Percentiles rank a stretch among this genome's conserved stretches.
Conservation (phyloP, 2,329 filamentous ascomycete species). For the Fusarium dlaminii region DNA sequence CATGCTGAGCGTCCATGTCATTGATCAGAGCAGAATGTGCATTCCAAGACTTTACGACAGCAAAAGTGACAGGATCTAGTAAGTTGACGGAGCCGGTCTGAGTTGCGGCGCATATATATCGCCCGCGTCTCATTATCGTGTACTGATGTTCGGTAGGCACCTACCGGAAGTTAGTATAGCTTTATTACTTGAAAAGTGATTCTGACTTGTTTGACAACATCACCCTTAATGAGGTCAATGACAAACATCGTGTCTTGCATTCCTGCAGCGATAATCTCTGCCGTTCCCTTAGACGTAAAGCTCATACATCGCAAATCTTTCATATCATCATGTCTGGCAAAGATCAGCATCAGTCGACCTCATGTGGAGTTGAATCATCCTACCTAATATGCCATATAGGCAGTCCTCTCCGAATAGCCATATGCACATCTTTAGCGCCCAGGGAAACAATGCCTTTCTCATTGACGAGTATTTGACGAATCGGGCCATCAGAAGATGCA, state of each 20-base stretch:
- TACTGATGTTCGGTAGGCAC: conserved; percentile 80
- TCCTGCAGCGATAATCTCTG: conserved; percentile 87
- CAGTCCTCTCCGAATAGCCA: conserved; percentile 83
- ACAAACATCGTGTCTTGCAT: conserved; percentile 87
- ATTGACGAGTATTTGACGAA: conserved; percentile 90
- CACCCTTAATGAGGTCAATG: conserved; percentile 74
- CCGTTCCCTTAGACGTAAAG: conserved; percentile 86
- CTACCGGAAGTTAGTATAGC: conserved; percentile 53
- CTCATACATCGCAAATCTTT: conserved; percentile 92
- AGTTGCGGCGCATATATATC: conserved; percentile 93
- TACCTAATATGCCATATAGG: conserved; percentile 90
- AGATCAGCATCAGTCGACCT: conserved; percentile 28
- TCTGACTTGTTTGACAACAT: conserved; percentile 71
- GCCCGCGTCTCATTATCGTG: conserved; percentile 89
- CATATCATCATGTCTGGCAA: conserved; percentile 75
- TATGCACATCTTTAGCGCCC: conserved; percentile 84
- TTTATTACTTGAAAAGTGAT: not conserved
- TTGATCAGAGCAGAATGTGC: conserved; percentile 89
- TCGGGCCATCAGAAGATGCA: conserved; percentile 74
- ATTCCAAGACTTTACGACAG: conserved; percentile 86
- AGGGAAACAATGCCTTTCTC: conserved; percentile 91
- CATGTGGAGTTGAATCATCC: conserved; percentile 35
- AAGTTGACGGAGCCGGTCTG: conserved; percentile 85
- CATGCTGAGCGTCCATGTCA: conserved; percentile 96
- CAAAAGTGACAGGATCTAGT: conserved; percentile 80